Evolutionary conservation across 2,329 filamentous ascomycete species (phyloP).

Genomic region (Fusarium sp.): DNA sequence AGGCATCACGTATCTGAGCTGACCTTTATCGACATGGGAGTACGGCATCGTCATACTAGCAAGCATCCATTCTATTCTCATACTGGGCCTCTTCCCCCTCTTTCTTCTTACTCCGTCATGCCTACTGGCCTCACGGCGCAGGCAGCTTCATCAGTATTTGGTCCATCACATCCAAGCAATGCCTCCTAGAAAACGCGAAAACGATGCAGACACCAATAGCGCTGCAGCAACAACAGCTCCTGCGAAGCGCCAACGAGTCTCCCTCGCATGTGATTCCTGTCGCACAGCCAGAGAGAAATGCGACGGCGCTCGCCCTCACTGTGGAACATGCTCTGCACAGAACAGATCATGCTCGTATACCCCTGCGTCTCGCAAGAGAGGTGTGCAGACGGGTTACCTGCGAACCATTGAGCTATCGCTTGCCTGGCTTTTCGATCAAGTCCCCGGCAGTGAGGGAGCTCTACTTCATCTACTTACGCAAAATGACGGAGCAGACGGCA

Average conservation of each 20-base stretch:
- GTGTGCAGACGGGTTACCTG: constrained; percentile 84
- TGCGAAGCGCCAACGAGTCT: constrained; percentile 73
- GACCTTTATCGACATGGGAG: constrained; percentile 44
- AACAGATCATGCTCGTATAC: constrained; percentile 78
- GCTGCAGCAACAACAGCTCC: constrained; percentile 44
- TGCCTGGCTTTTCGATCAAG: constrained; percentile 74
- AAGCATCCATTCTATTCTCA: constrained; percentile 12
- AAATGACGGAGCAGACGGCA: constrained; percentile 58
- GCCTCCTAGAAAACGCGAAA: constrained; percentile 56
- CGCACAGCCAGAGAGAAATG: constrained; percentile 78
- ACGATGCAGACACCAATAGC: constrained; percentile 47
- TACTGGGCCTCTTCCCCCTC: constrained; percentile 5
- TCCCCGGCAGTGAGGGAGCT: constrained; percentile 69
- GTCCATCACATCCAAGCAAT: constrained; percentile 49
- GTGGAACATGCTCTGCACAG: constrained; percentile 74
- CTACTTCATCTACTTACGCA: constrained; percentile 67
- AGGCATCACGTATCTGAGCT: constrained; percentile 29
- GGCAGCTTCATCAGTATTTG: constrained; percentile 39
- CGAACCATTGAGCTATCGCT: constrained; percentile 78
- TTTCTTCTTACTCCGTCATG: constrained; percentile 40
- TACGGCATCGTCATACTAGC: constrained; percentile 32
- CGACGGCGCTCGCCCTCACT: constrained; percentile 75
- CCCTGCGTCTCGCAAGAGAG: constrained; percentile 79
- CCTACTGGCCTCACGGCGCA: constrained; percentile 42
- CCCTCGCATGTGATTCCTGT: constrained; percentile 77